These are phyloP conservation scores for Aethionema arabicum DNA, from an alignment of 345 rosid genomes.

Conservation along the genomic window DNA sequence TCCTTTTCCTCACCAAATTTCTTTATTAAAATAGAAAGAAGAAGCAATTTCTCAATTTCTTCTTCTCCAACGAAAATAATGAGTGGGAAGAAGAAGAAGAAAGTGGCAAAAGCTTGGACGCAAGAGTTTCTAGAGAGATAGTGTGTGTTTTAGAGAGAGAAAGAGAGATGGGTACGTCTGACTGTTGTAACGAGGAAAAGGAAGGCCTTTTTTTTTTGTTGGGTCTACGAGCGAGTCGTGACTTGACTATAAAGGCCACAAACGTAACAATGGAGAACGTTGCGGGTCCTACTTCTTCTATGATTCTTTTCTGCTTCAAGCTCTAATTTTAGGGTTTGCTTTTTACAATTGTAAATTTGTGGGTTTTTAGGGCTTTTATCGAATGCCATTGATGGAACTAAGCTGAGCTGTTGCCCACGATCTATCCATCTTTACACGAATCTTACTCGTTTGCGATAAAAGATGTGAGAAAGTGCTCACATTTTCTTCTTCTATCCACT, in stretches of 20 bases:
- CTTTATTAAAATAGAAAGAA: background rate
- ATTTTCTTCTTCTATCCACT: conserved; percentile 23
- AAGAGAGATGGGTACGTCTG: conserved; percentile 27
- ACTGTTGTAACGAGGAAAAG: conserved; percentile 32
- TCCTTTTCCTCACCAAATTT: background rate
- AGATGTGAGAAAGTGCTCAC: background rate
- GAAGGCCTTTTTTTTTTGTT: conserved; percentile 4
- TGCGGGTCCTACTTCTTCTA: conserved; percentile 28
- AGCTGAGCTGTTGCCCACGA: conserved; percentile 36
- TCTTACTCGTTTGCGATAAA: conserved; percentile 17
- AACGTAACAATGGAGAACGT: conserved; percentile 1
- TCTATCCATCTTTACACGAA: background rate
- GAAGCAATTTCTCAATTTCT: background rate
- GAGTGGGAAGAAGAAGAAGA: conserved; percentile 9
- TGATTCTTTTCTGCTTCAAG: background rate
- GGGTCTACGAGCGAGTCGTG: conserved; percentile 11
- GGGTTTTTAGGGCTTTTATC: background rate
- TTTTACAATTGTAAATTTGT: background rate
- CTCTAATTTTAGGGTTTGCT: conserved; percentile 20
- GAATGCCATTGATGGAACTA: too few relatives aligned
- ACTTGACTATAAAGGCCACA: conserved; percentile 28
- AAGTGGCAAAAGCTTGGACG: conserved; percentile 26
- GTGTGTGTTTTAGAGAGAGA: conserved; percentile 3
- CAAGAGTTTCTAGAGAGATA: conserved; percentile 21
- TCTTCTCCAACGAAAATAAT: background rate